These are phyloP conservation scores for Galerina sulciceps DNA, from an alignment of 768 basidiomycete genomes.

Conservation along the genomic window DNA sequence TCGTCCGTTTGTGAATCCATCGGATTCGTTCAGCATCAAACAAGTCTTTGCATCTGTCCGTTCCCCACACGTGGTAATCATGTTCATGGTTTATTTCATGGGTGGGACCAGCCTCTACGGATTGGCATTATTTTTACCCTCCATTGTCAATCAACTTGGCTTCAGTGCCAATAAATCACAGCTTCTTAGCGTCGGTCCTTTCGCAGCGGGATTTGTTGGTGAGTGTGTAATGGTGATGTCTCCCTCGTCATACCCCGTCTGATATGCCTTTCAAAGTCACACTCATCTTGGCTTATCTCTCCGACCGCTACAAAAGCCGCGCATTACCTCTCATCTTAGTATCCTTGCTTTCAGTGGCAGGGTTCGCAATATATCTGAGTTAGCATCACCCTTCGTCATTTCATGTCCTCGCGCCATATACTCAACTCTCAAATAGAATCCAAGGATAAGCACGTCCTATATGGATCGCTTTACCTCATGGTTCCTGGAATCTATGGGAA, in stretches of 20 bases:
- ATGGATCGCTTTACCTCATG: conserved; percentile 39
- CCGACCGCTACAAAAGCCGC: conserved; percentile 1
- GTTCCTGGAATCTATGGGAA: conserved; percentile 38
- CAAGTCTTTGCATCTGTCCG: conserved; percentile 32
- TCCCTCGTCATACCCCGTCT: conserved; percentile 2
- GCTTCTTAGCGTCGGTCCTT: conserved; percentile 41
- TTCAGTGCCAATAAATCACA: conserved; percentile 36
- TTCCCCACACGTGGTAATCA: conserved; percentile 38
- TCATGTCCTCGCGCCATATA: no score
- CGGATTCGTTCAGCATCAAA: conserved; percentile 34
- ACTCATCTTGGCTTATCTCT: conserved; percentile 24
- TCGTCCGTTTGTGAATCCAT: conserved; percentile 30
- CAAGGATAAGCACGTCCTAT: conserved; percentile 26
- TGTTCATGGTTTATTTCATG: conserved; percentile 38
- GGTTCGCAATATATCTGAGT: conserved; percentile 5
- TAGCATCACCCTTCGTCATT: not conserved
- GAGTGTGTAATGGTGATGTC: conserved; percentile 12
- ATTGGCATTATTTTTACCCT: conserved; percentile 39
- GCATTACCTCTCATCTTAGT: conserved; percentile 2
- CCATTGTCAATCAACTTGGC: conserved; percentile 40
- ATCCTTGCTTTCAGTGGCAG: conserved; percentile 4
- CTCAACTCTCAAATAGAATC: conserved; percentile 13
- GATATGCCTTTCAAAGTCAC: conserved; percentile 23
- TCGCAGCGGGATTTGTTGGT: conserved; percentile 39
- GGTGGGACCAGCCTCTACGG: conserved; percentile 39